Evolutionary conservation across 2,329 filamentous ascomycete genomes (phyloP), one percentile per base, ranked within the genome.

Genomic region (Colletotrichum truncatum): DNA sequence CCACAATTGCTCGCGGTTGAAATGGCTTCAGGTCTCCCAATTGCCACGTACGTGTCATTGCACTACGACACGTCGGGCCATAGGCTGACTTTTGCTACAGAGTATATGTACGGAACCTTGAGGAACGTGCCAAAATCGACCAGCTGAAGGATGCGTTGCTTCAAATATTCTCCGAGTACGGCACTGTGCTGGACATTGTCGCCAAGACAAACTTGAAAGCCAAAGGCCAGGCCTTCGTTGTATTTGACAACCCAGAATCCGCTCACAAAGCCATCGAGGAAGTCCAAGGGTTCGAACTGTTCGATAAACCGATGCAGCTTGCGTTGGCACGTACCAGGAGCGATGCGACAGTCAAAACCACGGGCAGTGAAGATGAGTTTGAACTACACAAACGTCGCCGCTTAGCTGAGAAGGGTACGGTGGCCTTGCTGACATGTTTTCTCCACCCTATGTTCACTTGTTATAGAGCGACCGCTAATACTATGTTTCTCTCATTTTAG

Each of bases 191-290:
- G 71, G 94, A 97, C 68, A 88, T 97, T 54, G 87, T 97, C 65
- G 93, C 93, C 45, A 97, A 97, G 82, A 93, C 88, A 69, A 98
- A 97, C 77, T 80, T 98, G 28, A 94, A 93, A 76, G 93, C 93
- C 43, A 98, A 97, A 77, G 96, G 96, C 11, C 96, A 99, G 80
- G 96, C 96, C 1, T 99, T 99, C 75, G 82, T 99, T 52, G 94
- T 98, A 46, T 98, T 94, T 76, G 93, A 97, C 72, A 87, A 84
- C 67, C 82, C 91, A n/a, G 91, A 94, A 59, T 88, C 90, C n/a
- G 94, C 94, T 4, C 83, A 87, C 55, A 86, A 89, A 68, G 95
- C 96, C 16, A 91, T 98, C 67, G 93, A 97, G 54, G 93, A 97
- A 71, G 85, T 97, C 67, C 92, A 98, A 73, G 95, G 93, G 8